These are phyloP conservation scores for Russula olivacea DNA, from an alignment of 768 basidiomycete genomes.

Conservation along the genomic window DNA sequence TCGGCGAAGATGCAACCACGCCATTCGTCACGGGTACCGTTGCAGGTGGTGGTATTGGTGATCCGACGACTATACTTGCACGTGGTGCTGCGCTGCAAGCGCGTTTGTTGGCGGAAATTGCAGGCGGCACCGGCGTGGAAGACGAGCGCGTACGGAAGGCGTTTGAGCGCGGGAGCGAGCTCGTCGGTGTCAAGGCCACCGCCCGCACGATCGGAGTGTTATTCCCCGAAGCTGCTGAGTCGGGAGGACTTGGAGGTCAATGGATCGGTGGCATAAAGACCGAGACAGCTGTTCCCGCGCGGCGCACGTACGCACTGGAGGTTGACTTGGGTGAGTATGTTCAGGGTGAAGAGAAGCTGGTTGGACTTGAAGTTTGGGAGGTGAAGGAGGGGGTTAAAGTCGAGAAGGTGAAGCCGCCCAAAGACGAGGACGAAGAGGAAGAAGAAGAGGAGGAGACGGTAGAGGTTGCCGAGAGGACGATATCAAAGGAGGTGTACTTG, in stretches of 20 bases:
- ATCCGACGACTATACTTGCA: slow-evolving; percentile 72
- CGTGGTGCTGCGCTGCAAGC: slow-evolving; percentile 76
- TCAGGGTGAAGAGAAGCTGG: slow-evolving; percentile 34
- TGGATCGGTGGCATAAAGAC: slow-evolving; percentile 63
- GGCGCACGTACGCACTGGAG: slow-evolving; percentile 54
- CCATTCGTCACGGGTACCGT: slow-evolving; percentile 63
- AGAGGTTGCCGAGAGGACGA: slow-evolving; percentile 57
- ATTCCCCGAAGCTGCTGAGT: slow-evolving; percentile 44
- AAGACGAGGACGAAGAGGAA: slow-evolving; percentile 45
- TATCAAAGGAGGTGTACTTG: slow-evolving; percentile 50
- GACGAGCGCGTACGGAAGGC: slow-evolving; percentile 47
- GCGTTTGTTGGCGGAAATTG: slow-evolving; percentile 47
- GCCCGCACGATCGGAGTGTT: slow-evolving; percentile 59
- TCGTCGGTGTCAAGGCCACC: slow-evolving; percentile 48
- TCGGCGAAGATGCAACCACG: slow-evolving; percentile 55
- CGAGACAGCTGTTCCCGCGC: slow-evolving; percentile 66
- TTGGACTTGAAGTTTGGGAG: slow-evolving; percentile 76
- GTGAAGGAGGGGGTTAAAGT: slow-evolving; percentile 60
- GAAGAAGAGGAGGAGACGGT: slow-evolving; percentile 55
- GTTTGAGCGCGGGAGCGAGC: slow-evolving; percentile 41
- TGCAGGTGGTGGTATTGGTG: slow-evolving; percentile 65
- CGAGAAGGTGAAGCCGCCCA: slow-evolving; percentile 49
- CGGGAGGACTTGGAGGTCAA: slow-evolving; percentile 48
- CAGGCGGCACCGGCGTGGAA: slow-evolving; percentile 32
- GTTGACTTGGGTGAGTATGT: slow-evolving; percentile 42